These are phyloP conservation scores for Raddia distichophylla DNA, from an alignment of 176 grass and related monocot genomes.

Conservation along the genomic window DNA sequence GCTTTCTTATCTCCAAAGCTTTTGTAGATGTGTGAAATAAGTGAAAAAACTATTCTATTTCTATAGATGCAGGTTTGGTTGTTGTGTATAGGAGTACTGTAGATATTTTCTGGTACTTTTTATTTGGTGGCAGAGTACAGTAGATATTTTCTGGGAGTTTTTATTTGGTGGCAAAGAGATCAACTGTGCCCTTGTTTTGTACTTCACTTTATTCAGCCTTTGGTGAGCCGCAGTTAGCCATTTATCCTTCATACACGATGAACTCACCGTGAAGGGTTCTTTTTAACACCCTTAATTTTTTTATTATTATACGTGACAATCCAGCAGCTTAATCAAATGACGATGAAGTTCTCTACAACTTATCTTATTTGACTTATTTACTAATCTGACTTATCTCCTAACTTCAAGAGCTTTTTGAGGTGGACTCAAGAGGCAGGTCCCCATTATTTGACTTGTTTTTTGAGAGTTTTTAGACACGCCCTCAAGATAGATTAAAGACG, in stretches of 20 bases:
- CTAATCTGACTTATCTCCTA: no score
- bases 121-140: not conserved
- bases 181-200: not conserved
- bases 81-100: not conserved
- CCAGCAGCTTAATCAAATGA: conserved; percentile 8
- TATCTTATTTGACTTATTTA: no score
- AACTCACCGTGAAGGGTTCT: not conserved
- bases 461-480: no score
- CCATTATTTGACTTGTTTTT: no score
- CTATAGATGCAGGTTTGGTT: conserved; percentile 21
- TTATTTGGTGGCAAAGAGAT: not conserved
- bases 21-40: conserved; percentile 11
- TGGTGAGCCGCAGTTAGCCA: not conserved
- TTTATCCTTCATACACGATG: not conserved
- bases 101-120: not conserved
- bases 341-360: not conserved
- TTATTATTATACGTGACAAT: not conserved
- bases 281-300: conserved; percentile 1
- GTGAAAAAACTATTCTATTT: conserved; percentile 1
- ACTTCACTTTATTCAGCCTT: conserved; percentile 11
- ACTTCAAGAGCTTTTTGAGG: no score
- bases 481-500: no score
- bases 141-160: conserved; percentile 1
- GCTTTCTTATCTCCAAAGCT: conserved; percentile 7
- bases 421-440: no score